Evolutionary conservation across 805 yeast genomes (phyloP).

Genomic region (Metschnikowia dekortorum): DNA sequence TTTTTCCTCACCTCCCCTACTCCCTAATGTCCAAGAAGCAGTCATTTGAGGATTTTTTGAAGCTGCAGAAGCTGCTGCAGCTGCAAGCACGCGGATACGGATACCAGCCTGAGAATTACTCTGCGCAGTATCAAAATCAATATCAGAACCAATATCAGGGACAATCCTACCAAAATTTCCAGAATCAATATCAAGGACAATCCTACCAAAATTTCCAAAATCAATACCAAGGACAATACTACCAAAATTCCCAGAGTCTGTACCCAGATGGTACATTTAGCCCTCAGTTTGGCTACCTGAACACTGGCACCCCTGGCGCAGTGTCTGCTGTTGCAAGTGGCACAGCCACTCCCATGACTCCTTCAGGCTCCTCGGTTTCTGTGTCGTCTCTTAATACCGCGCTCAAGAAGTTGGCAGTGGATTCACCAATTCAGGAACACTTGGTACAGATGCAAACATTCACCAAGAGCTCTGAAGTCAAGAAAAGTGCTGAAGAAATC

Average conservation of each 20-base stretch:
- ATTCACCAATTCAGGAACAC: constrained; percentile 61
- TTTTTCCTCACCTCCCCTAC: constrained; percentile 2
- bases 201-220: not conserved
- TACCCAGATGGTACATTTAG: constrained; percentile 3
- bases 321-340: constrained; percentile 28
- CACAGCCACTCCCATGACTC: constrained; percentile 31
- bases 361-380: constrained; percentile 60
- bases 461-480: constrained; percentile 49
- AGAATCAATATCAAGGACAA: constrained; percentile 5
- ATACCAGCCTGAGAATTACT: constrained; percentile 7
- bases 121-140: constrained; percentile 1
- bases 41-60: constrained; percentile 51
- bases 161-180: not conserved
- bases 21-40: constrained; percentile 24
- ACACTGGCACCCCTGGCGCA: constrained; percentile 11
- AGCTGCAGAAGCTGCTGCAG: constrained; percentile 35
- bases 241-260: constrained; percentile 1
- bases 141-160: not conserved
- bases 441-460: constrained; percentile 51
- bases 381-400: constrained; percentile 70
- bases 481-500: constrained; percentile 50
- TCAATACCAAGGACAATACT: not conserved
- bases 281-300: constrained; percentile 7
- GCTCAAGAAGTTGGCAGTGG: constrained; percentile 52
- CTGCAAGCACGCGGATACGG: constrained; percentile 29